These are phyloP conservation scores for Cyclotella kingstonii DNA, from an alignment of 108 stramenopile species.

Conservation along the genomic window DNA sequence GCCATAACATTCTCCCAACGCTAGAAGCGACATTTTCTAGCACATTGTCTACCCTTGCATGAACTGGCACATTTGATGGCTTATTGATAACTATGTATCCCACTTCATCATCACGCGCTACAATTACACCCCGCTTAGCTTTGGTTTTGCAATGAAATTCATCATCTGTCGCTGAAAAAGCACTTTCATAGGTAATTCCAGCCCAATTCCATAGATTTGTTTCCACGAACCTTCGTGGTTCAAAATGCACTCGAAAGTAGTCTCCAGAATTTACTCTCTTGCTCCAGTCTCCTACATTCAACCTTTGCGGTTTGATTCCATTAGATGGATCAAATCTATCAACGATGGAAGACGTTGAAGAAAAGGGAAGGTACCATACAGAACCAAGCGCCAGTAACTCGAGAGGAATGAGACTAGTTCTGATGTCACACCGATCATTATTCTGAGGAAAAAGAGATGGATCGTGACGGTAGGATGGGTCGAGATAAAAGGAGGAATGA, in stretches of 20 bases:
- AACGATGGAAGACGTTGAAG: slow-evolving; percentile 6
- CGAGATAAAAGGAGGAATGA: slow-evolving; percentile 10
- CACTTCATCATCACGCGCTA: slow-evolving; percentile 37
- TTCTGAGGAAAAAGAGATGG: slow-evolving; percentile 23
- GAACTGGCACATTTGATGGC: slow-evolving; percentile 74
- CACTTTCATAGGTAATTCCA: slow-evolving; percentile 3
- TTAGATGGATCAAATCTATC: slow-evolving; percentile 41
- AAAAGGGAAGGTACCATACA: slow-evolving; percentile 65
- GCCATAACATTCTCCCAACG: slow-evolving; percentile 38
- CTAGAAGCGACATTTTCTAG: slow-evolving; percentile 76
- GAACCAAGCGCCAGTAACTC: slow-evolving; percentile 70
- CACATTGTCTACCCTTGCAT: slow-evolving; percentile 80
- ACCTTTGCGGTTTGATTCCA: slow-evolving; percentile 57
- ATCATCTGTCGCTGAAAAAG: background rate
- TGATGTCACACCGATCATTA: background rate
- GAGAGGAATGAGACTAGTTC: slow-evolving; percentile 33
- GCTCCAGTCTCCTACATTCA: slow-evolving; percentile 50
- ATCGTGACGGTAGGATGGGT: slow-evolving; percentile 44
- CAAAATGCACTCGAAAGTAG: slow-evolving; percentile 79
- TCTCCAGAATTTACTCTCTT: slow-evolving; percentile 49
- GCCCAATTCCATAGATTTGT: slow-evolving; percentile 64
- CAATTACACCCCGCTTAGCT: slow-evolving; percentile 58
- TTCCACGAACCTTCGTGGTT: slow-evolving; percentile 67
- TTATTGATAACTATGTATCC: slow-evolving; percentile 77
- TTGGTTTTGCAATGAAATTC: too few species aligned